Conservation (phyloP, 352 stramenopile genomes). For the Pythium dissotocum region DNA sequence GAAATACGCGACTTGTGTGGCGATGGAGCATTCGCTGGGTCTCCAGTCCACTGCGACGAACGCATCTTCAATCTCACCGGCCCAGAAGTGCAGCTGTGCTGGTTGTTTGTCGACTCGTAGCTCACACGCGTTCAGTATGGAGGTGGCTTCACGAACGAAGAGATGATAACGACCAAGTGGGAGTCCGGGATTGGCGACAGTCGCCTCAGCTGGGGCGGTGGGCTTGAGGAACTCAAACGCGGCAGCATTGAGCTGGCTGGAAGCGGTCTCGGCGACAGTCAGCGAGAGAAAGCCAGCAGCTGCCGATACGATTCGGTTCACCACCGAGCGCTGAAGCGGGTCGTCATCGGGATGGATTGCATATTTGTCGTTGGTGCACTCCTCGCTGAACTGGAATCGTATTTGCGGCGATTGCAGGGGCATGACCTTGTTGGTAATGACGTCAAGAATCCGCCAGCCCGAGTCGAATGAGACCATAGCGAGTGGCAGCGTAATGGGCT, state of each 20-base stretch:
- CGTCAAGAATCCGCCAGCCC: conserved; percentile 45
- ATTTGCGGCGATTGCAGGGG: conserved; percentile 38
- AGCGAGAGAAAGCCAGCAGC: conserved; percentile 57
- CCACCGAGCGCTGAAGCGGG: conserved; percentile 36
- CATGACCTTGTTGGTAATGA: conserved; percentile 31
- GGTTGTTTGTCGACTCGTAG: conserved; percentile 27
- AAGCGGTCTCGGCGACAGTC: conserved; percentile 44
- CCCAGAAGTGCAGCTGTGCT: conserved; percentile 21
- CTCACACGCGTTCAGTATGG: conserved; percentile 42
- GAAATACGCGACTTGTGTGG: conserved; percentile 48
- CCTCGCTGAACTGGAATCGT: conserved; percentile 57
- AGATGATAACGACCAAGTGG: conserved; percentile 47
- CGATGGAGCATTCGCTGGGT: conserved; percentile 38
- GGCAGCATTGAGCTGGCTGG: conserved; percentile 30
- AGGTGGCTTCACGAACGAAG: conserved; percentile 31
- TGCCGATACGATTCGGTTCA: conserved; percentile 41
- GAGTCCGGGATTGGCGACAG: conserved; percentile 8
- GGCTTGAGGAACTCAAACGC: conserved; percentile 43
- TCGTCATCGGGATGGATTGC: conserved; percentile 46
- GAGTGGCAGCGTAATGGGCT: conserved; percentile 48
- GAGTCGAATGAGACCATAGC: conserved; percentile 73
- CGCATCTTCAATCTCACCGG: conserved; percentile 20
- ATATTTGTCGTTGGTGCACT: conserved; percentile 47
- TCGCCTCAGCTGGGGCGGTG: not conserved
- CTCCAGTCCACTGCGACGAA: conserved; percentile 37